phyloP scores from a whole-genome alignment of 768 basidiomycete genomes.

The Boletus tomentosulus region DNA sequence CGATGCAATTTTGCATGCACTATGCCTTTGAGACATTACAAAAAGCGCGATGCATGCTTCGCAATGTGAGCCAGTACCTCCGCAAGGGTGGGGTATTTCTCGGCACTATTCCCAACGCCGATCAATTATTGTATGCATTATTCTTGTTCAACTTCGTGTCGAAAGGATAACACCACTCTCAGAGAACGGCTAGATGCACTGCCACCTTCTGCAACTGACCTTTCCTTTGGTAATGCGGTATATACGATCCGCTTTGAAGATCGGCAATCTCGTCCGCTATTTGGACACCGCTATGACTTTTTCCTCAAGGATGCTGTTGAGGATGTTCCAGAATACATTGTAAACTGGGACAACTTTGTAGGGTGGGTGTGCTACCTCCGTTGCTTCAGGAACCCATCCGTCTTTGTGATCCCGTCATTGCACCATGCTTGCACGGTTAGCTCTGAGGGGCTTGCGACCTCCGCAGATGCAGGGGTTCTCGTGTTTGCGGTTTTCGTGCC shows the following conservation, averaged over 20 bases:
- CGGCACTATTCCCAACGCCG: conserved; percentile 93
- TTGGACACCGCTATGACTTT: conserved; percentile 93
- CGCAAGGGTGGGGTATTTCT: conserved; percentile 87
- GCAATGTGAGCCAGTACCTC: conserved; percentile 80
- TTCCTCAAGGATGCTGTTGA: conserved; percentile 94
- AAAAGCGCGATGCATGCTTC: conserved; percentile 89
- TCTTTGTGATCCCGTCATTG: neutral
- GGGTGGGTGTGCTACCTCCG: conserved; percentile 44
- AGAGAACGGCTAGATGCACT: conserved; percentile 72
- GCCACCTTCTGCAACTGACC: conserved; percentile 59
- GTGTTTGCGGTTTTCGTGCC: neutral
- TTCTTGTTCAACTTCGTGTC: conserved; percentile 2
- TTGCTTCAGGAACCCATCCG: neutral
- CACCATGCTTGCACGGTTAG: neutral
- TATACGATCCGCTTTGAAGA: conserved; percentile 87
- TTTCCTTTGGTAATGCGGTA: conserved; percentile 87
- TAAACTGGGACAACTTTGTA: conserved; percentile 92
- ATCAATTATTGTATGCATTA: conserved; percentile 69
- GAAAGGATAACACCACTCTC: conserved; percentile 16
- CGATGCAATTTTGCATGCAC: conserved; percentile 99
- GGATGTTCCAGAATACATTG: conserved; percentile 95
- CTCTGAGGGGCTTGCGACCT: neutral
- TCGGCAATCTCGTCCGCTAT: conserved; percentile 55
- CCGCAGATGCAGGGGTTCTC: neutral
- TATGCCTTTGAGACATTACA: conserved; percentile 93